Conservation (phyloP, 139 green algal genomes). For the Nannochloris sp. region DNA sequence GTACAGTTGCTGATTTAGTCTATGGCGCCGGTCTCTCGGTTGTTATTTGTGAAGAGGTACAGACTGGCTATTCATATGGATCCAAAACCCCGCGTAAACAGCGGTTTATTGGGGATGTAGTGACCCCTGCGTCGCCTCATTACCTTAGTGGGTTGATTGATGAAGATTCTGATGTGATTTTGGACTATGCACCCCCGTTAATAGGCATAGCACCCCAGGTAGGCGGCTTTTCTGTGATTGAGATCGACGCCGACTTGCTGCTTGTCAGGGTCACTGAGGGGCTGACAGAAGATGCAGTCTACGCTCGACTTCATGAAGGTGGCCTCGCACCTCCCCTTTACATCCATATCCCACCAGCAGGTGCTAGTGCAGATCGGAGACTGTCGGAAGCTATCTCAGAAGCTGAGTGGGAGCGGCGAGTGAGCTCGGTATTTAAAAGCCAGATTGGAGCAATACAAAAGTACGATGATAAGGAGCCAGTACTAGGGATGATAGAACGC, state of each 20-base stretch:
- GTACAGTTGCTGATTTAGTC: constrained; percentile 53
- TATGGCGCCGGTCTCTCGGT: constrained; percentile 42
- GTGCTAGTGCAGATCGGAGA: constrained; percentile 1
- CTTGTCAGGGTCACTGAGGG: constrained; percentile 37
- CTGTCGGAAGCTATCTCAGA: constrained; percentile 28
- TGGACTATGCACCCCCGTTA: constrained; percentile 26
- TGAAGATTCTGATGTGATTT: constrained; percentile 20
- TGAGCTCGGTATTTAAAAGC: constrained; percentile 24
- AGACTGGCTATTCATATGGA: constrained; percentile 33
- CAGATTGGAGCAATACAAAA: constrained; percentile 23
- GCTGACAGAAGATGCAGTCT: constrained; percentile 63
- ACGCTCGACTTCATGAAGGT: constrained; percentile 36
- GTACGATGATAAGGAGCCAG: constrained; percentile 32
- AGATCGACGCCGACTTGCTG: constrained; percentile 31
- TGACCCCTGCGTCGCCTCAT: constrained; percentile 49
- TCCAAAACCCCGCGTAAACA: constrained; percentile 37
- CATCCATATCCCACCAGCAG: constrained; percentile 26
- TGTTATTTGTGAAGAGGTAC: constrained; percentile 52
- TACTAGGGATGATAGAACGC: constrained; percentile 29
- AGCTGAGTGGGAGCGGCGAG: constrained; percentile 33
- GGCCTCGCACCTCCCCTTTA: constrained; percentile 44
- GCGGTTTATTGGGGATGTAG: constrained; percentile 45
- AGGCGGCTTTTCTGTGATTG: constrained; percentile 53
- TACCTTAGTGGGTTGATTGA: constrained; percentile 49
- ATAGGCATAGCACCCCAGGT: constrained; percentile 26